A percentile compares a stretch with the other conserved stretches of the same genome.
These are phyloP conservation scores for Exophiala oligosperma DNA, from an alignment of 2,329 filamentous ascomycete species.

Conservation along the genomic window DNA sequence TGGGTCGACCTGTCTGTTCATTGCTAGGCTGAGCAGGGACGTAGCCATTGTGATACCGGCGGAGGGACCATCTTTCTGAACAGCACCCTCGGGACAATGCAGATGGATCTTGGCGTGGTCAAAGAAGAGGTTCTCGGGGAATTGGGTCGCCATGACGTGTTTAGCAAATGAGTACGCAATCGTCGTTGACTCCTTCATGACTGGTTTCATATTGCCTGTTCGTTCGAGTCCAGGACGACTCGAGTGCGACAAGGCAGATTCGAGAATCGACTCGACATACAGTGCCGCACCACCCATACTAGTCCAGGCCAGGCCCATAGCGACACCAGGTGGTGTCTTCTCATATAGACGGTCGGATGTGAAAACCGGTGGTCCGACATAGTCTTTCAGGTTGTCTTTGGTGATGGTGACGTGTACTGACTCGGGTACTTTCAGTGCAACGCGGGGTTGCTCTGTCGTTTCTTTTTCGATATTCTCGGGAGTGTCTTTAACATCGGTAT, in stretches of 20 bases:
- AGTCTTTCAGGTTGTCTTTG: conserved; percentile 91
- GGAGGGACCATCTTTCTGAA: conserved; percentile 88
- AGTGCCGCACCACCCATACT: conserved; percentile 94
- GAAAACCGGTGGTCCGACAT: conserved; percentile 93
- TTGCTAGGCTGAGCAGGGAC: conserved; percentile 78
- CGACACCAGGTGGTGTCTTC: conserved; percentile 85
- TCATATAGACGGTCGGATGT: conserved; percentile 96
- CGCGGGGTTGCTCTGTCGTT: conserved; percentile 66
- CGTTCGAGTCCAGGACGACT: conserved; percentile 81
- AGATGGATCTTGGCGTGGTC: conserved; percentile 93
- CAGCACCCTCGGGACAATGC: conserved; percentile 94
- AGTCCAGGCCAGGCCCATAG: conserved; percentile 98
- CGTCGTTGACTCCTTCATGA: conserved; percentile 96
- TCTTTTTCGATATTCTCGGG: conserved; percentile 57
- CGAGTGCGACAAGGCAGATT: conserved; percentile 71
- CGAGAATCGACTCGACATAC: conserved; percentile 95
- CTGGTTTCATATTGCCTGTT: conserved; percentile 89
- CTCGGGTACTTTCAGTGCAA: conserved; percentile 80
- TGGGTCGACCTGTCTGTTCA: conserved; percentile 75
- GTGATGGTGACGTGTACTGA: conserved; percentile 81
- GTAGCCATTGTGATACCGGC: conserved; percentile 99
- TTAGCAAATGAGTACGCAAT: conserved; percentile 98
- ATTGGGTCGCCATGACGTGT: conserved; percentile 78
- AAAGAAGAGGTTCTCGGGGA: conserved; percentile 91
- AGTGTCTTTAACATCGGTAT: conserved; percentile 62